Conservation (phyloP, 1,139 yeast genomes). For the Geotrichum cucujoidarum region DNA sequence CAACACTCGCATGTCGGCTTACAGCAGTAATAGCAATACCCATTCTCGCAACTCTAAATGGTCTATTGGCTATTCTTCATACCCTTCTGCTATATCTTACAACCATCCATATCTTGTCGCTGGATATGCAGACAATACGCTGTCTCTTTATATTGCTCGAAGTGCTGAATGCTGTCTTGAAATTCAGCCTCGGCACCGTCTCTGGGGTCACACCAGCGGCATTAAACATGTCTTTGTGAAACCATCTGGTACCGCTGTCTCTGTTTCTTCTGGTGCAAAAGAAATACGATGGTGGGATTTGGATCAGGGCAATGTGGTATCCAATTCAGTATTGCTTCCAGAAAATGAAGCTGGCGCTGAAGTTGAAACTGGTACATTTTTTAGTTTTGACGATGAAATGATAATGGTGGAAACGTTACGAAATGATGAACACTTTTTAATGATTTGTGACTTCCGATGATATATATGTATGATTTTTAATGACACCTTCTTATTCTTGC, state of each 20-base stretch:
- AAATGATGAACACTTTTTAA: conserved; percentile 11
- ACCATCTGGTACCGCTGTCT: conserved; percentile 22
- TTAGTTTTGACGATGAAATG: conserved; percentile 21
- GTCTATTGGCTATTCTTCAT: conserved; percentile 11
- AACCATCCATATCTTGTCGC: conserved; percentile 19
- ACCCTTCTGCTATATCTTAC: conserved; percentile 16
- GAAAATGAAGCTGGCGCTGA: not conserved
- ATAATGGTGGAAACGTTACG: conserved; percentile 16
- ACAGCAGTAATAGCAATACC: conserved; percentile 4
- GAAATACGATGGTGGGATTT: conserved; percentile 26
- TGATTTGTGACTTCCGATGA: conserved; percentile 20
- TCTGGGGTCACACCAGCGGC: conserved; percentile 24
- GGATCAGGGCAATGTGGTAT: conserved; percentile 2
- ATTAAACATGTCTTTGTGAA: conserved; percentile 20
- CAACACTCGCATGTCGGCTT: conserved; percentile 20
- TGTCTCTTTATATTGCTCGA: conserved; percentile 18
- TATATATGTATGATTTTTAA: not conserved
- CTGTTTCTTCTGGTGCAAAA: conserved; percentile 21
- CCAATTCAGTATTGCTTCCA: conserved; percentile 4
- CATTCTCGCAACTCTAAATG: conserved; percentile 10
- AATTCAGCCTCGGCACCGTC: conserved; percentile 17
- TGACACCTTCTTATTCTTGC: not conserved
- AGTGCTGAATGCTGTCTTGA: conserved; percentile 20
- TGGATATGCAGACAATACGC: conserved; percentile 18
- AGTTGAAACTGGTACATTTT: conserved; percentile 16